A percentile compares a stretch with the other conserved stretches of the same genome.
Conservation (phyloP, 1,139 yeast genomes). For the Sugiyamaella grinbergsii region DNA sequence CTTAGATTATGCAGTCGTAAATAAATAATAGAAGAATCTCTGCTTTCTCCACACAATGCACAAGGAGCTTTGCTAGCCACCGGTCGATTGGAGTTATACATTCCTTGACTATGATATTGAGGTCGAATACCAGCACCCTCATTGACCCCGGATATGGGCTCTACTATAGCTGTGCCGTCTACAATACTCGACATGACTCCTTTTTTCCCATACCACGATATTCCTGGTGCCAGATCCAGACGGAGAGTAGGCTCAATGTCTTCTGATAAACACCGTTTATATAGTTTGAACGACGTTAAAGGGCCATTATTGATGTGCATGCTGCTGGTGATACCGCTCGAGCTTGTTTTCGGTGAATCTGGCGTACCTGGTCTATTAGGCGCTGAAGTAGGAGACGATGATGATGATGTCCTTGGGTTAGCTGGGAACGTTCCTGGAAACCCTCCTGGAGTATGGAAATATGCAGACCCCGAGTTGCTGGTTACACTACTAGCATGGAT, state of each 20-base stretch:
- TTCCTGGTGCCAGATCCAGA: conserved; percentile 61
- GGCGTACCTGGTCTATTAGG: conserved; percentile 17
- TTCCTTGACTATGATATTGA: conserved; percentile 19
- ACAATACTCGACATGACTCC: conserved; percentile 65
- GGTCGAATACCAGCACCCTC: conserved; percentile 46
- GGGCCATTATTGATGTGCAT: conserved; percentile 27
- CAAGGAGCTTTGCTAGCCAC: conserved; percentile 77
- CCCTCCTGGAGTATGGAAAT: conserved; percentile 17
- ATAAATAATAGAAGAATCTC: conserved; percentile 70
- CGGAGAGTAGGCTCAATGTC: conserved; percentile 77
- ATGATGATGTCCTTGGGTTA: conserved; percentile 6
- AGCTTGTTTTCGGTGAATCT: conserved; percentile 19
- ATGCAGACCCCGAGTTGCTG: conserved; percentile 1
- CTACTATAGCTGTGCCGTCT: conserved; percentile 81
- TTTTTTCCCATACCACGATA: conserved; percentile 60
- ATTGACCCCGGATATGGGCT: conserved; percentile 83
- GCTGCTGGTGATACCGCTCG: not conserved
- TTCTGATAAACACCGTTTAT: conserved; percentile 66
- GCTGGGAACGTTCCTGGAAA: conserved; percentile 17
- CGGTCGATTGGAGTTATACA: conserved; percentile 51
- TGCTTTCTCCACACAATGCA: conserved; percentile 76
- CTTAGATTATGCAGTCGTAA: conserved; percentile 74
- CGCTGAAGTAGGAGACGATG: conserved; percentile 7
- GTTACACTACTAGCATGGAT: not conserved
- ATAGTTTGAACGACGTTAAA: conserved; percentile 59